Evolutionary conservation across 2,329 filamentous ascomycete species (phyloP).

Genomic region (Rhinocladiella similis): DNA sequence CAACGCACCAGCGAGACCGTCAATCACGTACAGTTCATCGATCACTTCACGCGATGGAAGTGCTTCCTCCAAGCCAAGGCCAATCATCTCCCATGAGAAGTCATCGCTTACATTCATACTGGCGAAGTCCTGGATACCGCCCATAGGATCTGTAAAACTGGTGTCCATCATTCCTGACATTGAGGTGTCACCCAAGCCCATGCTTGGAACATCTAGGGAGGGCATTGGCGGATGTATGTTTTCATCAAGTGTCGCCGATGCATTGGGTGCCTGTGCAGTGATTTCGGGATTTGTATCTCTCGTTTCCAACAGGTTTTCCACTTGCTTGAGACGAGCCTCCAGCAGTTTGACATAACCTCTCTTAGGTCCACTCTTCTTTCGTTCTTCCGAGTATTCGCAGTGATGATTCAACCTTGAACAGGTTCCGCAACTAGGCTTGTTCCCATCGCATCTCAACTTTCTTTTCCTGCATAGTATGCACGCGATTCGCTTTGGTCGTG

Average conservation of each 20-base stretch:
- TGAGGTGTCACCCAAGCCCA: conserved; percentile 8
- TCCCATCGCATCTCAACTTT: conserved; percentile 69
- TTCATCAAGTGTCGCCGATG: not conserved
- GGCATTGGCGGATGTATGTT: conserved; percentile 14
- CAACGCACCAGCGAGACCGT: not conserved
- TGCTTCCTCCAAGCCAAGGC: conserved; percentile 77
- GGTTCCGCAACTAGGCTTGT: conserved; percentile 81
- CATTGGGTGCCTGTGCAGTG: not conserved
- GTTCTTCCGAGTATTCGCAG: conserved; percentile 87
- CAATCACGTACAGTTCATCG: conserved; percentile 69
- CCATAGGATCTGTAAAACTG: conserved; percentile 24
- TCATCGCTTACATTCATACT: conserved; percentile 33
- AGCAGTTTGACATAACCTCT: conserved; percentile 91
- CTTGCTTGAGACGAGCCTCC: conserved; percentile 70
- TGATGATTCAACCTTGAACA: conserved; percentile 83
- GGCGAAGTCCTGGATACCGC: conserved; percentile 25
- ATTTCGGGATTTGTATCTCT: conserved; percentile 13
- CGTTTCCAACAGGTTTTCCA: conserved; percentile 29
- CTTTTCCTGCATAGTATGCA: conserved; percentile 87
- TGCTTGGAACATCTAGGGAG: conserved; percentile 9
- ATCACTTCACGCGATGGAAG: conserved; percentile 77
- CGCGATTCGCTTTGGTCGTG: conserved; percentile 87
- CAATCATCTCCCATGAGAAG: conserved; percentile 84
- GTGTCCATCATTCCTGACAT: conserved; percentile 19
- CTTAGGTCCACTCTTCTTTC: conserved; percentile 93